Evolutionary conservation across 805 yeast genomes (phyloP), one percentile per base, ranked within the genome.

Genomic region (Metschnikowia aberdeeniae): DNA sequence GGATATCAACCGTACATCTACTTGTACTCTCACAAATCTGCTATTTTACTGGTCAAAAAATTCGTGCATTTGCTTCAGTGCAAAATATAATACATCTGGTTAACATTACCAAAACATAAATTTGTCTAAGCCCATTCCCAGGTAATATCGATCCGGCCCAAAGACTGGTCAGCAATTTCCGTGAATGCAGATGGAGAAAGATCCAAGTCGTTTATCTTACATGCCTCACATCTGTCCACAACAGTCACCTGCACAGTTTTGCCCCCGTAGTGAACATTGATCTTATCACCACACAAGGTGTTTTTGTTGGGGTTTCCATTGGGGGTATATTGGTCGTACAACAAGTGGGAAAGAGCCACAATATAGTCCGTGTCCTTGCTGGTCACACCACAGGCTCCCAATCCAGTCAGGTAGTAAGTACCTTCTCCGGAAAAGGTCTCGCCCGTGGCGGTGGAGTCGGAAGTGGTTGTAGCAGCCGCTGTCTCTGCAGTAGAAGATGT

Each of bases 151-250:
- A 81, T 72, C 50, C 81, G 73, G 36, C 86, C 86, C 54, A 70
- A 74, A 42, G 60, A 65, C 59, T 65, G 61, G 54, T 72, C 77
- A 12, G 83, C 84, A 49, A 81, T 63, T 50, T 66, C 55, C 32
- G 63, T 43, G 58, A 81, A 81, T 5, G 86, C 86, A 45, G 76
- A 57, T 7, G 84, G 84, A n/a, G 84, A 76, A 45, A 81, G 68
- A 55, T 81, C 86, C 47, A 81, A 72, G 54, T 73, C 78, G 46
- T 76, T 60, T 41, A 62, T 57, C 22, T 60, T 51, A 57, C 86
- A 81, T 20, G 78, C 82, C 43, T 67, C 76, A 64, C 86, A 81
- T 51, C 74, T 64, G 62, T 81, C 86, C 33, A 70, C 76, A 40
- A 80, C 80, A 19, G 75, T 74, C 40, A 81, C 86, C 36, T 67